phyloP scores from a whole-genome alignment of 2,329 filamentous ascomycete genomes.

The Sarocladium kiliense region DNA sequence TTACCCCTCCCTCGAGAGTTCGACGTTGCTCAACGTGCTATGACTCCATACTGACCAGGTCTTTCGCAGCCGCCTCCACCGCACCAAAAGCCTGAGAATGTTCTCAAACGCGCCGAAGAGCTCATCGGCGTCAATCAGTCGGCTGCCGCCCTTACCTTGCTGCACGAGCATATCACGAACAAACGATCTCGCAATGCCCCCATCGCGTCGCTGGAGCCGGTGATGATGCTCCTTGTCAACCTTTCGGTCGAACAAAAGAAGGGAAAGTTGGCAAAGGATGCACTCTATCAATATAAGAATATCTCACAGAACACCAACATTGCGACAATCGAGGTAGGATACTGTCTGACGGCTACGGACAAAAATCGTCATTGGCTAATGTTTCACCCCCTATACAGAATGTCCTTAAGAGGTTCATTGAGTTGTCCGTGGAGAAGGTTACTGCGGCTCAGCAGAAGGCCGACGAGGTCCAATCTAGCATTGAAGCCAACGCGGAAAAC shows the following conservation, averaged over 20 bases:
- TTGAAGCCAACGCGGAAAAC: conserved; percentile 62
- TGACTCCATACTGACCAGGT: background rate
- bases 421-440: conserved; percentile 93
- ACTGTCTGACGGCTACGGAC: background rate
- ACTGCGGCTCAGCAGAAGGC: conserved; percentile 93
- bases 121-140: conserved; percentile 96
- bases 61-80: conserved; percentile 76
- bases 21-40: background rate
- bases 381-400: conserved; percentile 43
- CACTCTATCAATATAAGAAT: conserved; percentile 99
- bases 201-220: conserved; percentile 92
- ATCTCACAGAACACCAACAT: conserved; percentile 99
- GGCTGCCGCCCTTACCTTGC: conserved; percentile 83
- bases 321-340: conserved; percentile 82
- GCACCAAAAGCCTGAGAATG: conserved; percentile 98
- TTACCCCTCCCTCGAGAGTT: conserved; percentile 24
- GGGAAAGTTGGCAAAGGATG: conserved; percentile 97
- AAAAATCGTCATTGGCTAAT: background rate
- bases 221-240: conserved; percentile 97
- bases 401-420: conserved; percentile 96
- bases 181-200: conserved; percentile 97
- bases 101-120: conserved; percentile 96
- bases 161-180: conserved; percentile 98
- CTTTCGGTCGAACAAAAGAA: conserved; percentile 96
- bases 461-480: conserved; percentile 84